Base-by-base conservation (phyloP, 768 basidiomycete genomes). In the Boletus speciosus region DNA sequence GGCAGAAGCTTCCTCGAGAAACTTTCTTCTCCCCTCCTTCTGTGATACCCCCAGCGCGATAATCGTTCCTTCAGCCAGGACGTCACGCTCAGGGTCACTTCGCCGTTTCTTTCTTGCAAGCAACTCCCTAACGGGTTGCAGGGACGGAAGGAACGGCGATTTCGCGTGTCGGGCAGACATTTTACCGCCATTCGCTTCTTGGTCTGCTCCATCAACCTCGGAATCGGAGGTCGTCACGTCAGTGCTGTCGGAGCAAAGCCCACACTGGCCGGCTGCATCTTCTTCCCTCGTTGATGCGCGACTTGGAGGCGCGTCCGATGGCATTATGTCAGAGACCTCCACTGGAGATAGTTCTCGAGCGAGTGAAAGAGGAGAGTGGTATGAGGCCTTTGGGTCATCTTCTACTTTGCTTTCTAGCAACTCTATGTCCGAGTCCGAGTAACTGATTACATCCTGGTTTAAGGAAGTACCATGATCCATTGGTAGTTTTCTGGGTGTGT, bases 71-170 rank as follows among this genome's bases (percentile, higher is more conserved):
- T 34, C 36, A 39, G 25, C 39, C 29, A 45, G 47, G 38, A 23
- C 35, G 32, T 54, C 48, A 51, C 45, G 41, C 12, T 25, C 51
- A 35, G 55, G 42, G 35, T 31, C 40, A 29, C 44, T 50, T 49
- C 40, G 56, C 45, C 19, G 58, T 44, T 49, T 55, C 51, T 51
- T 37, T 43, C 47, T 55, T 46, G 51, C 55, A 44, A 52, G 35
- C 19, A 51, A 32, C 31, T 44, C 21, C 49, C 64, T 55, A 39
- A 63, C 54, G 15, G 61, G 49, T 36, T 53, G 53, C 43, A 58
- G 53, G 43, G 65, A 52, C 11, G 54, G 34, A 8, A 32, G 34
- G 16, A 46, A 49, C 19, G 40, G 37, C 5, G 47, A 29, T 27
- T 51, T 47, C 25, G 40, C 35, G 6, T 49, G 57, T 32, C 40